phyloP scores from a whole-genome alignment of 371 early-diverging fungal genomes.

The Circinella umbellata region DNA sequence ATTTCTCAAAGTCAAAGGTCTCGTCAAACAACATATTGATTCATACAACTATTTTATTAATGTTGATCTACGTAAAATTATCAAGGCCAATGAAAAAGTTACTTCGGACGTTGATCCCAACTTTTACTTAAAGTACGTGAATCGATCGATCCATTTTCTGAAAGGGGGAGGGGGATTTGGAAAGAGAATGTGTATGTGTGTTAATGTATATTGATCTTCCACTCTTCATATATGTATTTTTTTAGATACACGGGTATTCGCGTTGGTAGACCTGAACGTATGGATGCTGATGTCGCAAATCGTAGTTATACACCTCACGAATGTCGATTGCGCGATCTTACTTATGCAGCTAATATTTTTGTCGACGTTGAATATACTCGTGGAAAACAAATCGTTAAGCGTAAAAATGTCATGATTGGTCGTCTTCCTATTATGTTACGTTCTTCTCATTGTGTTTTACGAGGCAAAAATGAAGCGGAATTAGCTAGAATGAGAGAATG shows the following conservation, averaged over 20 bases:
- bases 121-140: constrained; percentile 90
- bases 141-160: neutral
- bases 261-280: constrained; percentile 87
- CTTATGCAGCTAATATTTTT: constrained; percentile 95
- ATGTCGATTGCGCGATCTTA: constrained; percentile 98
- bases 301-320: constrained; percentile 95
- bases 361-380: constrained; percentile 98
- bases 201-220: neutral
- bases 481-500: constrained; percentile 94
- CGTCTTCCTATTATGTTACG: constrained; percentile 99
- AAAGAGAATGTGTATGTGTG: neutral
- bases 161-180: neutral
- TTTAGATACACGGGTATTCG: constrained; percentile 89
- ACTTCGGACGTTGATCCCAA: constrained; percentile 98
- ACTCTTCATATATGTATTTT: neutral
- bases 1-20: constrained; percentile 97
- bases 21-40: constrained; percentile 99
- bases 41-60: constrained; percentile 99
- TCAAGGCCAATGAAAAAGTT: constrained; percentile 94
- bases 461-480: constrained; percentile 79
- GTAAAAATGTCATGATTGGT: constrained; percentile 93
- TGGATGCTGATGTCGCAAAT: constrained; percentile 79
- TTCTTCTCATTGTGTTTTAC: constrained; percentile 88
- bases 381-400: constrained; percentile 86
- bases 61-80: constrained; percentile 94